Percentiles rank a stretch among this genome's conserved stretches.
phyloP scores from a whole-genome alignment of 495 filamentous ascomycete species.

The Aspergillus baeticus region DNA sequence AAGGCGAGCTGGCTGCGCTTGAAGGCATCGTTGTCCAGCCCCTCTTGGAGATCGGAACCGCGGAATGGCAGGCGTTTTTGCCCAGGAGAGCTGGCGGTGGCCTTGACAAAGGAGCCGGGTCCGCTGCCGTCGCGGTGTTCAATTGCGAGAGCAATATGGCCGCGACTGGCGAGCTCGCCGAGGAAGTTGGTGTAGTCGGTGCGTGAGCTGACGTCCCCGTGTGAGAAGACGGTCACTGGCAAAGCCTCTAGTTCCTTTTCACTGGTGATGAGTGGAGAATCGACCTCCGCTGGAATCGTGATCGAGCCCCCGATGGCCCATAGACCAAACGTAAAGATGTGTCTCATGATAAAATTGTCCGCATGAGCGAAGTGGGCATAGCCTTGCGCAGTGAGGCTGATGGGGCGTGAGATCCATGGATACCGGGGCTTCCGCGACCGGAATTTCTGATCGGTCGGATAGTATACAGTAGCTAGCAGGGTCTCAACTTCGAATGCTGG shows the following conservation, averaged over 20 bases:
- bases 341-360: conserved; percentile 1
- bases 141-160: conserved; percentile 2
- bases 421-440: conserved; percentile 6
- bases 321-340: not conserved
- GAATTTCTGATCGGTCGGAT: conserved; percentile 4
- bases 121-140: conserved; percentile 7
- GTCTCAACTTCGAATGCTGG: conserved; percentile 8
- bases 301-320: conserved; percentile 1
- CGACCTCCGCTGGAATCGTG: conserved; percentile 7
- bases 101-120: conserved; percentile 4
- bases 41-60: not conserved
- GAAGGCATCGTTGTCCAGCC: not conserved
- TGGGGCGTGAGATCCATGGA: conserved; percentile 3
- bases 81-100: not conserved
- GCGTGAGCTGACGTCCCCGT: conserved; percentile 6
- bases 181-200: conserved; percentile 8
- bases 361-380: conserved; percentile 3
- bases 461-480: conserved; percentile 2
- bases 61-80: not conserved
- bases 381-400: conserved; percentile 2
- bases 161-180: conserved; percentile 4
- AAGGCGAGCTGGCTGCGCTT: conserved; percentile 6
- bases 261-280: not conserved
- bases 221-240: conserved; percentile 6
- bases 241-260: conserved; percentile 1